phyloP scores from a whole-genome alignment of 306 rosid genomes.

The Ziziphus jujuba region DNA sequence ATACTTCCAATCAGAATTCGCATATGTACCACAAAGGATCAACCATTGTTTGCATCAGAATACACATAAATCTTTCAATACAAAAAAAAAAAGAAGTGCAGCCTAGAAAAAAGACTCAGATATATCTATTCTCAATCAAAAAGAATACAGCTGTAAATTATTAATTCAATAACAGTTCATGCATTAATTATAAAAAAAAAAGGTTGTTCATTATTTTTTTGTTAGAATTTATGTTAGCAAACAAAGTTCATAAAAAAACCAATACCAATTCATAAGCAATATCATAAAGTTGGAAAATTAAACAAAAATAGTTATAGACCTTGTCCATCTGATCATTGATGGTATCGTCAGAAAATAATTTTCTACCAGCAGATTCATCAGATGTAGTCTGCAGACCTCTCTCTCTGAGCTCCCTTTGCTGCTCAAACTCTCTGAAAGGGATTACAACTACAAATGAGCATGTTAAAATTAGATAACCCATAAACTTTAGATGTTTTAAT shows the following conservation, averaged over 20 bases:
- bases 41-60: neutral
- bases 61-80: neutral
- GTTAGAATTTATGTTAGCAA: neutral
- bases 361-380: conserved; percentile 70
- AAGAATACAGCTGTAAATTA: conserved; percentile 1
- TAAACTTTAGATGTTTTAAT: conserved; percentile 29
- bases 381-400: conserved; percentile 78
- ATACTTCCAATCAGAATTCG: neutral
- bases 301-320: conserved; percentile 35
- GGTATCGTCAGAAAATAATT: conserved; percentile 61
- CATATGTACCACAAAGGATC: neutral
- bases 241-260: neutral
- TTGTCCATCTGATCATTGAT: conserved; percentile 61
- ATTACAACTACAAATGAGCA: conserved; percentile 32
- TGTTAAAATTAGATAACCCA: conserved; percentile 30
- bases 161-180: neutral
- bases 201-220: neutral
- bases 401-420: conserved; percentile 97
- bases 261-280: neutral
- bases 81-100: neutral
- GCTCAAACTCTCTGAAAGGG: conserved; percentile 95
- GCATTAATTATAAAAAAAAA: neutral
- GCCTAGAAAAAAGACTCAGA: neutral
- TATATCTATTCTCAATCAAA: neutral
- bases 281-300: neutral